Evolutionary conservation across 495 filamentous ascomycete genomes (phyloP).

Genomic region (Acidiella bohemica): DNA sequence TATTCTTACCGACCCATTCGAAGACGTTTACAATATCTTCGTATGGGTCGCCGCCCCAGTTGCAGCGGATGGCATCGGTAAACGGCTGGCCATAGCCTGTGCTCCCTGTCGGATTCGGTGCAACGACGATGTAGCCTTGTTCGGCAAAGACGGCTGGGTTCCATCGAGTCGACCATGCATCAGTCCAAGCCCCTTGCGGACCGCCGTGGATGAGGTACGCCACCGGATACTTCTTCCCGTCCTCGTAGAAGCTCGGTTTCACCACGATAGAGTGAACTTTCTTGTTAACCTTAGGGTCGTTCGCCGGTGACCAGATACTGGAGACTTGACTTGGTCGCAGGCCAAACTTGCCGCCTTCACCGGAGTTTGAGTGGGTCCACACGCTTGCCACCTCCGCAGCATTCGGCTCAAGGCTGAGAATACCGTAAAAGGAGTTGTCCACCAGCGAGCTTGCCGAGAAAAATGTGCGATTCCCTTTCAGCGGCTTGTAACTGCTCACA

Average conservation of each 20-base stretch:
- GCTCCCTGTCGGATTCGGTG: conserved; percentile 40
- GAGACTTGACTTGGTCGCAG: conserved; percentile 31
- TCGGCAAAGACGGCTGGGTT: conserved; percentile 42
- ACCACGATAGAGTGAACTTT: conserved; percentile 46
- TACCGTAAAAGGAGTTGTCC: conserved; percentile 27
- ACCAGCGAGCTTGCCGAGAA: conserved; percentile 27
- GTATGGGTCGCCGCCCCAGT: conserved; percentile 43
- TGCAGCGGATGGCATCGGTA: conserved; percentile 34
- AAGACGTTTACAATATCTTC: conserved; percentile 41
- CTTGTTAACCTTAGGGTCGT: conserved; percentile 22
- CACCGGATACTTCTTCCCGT: conserved; percentile 38
- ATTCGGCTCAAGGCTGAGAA: conserved; percentile 44
- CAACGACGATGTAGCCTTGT: conserved; percentile 44
- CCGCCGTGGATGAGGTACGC: conserved; percentile 41
- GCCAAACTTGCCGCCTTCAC: conserved; percentile 56
- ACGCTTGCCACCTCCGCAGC: conserved; percentile 42
- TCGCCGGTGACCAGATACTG: conserved; percentile 29
- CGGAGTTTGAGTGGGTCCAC: conserved; percentile 44
- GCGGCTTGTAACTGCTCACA: conserved; percentile 13
- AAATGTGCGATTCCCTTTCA: conserved; percentile 24
- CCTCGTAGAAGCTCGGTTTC: conserved; percentile 36
- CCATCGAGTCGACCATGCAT: conserved; percentile 40
- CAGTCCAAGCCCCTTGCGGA: conserved; percentile 37
- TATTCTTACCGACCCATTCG: conserved; percentile 37
- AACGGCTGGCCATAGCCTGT: conserved; percentile 39